phyloP scores from a whole-genome alignment of 148 eudicot species.

The Arbutus unedo region DNA sequence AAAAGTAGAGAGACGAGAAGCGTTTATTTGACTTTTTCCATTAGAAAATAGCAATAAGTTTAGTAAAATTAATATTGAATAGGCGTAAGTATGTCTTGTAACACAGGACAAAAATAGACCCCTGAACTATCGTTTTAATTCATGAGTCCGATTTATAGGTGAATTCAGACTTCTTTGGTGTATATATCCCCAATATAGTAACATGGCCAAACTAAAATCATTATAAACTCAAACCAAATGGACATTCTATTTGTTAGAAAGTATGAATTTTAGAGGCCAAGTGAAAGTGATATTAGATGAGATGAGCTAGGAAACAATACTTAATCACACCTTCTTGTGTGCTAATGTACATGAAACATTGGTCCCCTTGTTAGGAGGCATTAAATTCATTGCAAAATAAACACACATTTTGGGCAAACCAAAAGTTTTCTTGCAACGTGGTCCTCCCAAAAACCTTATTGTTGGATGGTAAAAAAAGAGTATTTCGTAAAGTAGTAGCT shows the following conservation, averaged over 20 bases:
- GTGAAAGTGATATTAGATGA: not conserved
- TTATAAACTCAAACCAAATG: not conserved
- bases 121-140: not conserved
- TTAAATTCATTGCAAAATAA: not conserved
- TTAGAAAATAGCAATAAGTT: not conserved
- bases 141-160: not conserved
- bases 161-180: not conserved
- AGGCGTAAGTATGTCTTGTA: not conserved
- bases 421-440: not conserved
- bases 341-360: not conserved
- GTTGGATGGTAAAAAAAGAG: too few relatives aligned
- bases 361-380: not conserved
- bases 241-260: not conserved
- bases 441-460: too few relatives aligned
- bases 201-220: not conserved
- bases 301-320: not conserved
- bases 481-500: too few relatives aligned
- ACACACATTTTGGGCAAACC: too few relatives aligned
- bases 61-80: not conserved
- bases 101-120: not conserved
- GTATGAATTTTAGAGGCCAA: not conserved
- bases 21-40: not conserved
- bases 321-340: not conserved
- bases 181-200: not conserved
- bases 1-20: not conserved